Base-by-base conservation (phyloP, 441 rosid species). In the Aquilaria agallochum region DNA sequence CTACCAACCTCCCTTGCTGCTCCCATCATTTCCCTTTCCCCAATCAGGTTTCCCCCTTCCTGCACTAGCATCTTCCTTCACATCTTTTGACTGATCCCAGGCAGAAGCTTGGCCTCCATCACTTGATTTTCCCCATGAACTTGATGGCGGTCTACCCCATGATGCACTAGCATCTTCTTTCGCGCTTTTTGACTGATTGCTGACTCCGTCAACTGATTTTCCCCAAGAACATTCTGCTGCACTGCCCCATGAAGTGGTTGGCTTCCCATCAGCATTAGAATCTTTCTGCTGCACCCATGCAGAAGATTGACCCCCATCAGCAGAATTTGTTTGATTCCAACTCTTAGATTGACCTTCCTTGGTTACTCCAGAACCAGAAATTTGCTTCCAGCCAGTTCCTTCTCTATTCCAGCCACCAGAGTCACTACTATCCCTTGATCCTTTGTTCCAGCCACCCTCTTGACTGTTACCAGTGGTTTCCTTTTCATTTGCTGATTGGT, bases 1-100 rank as follows among this genome's bases (percentile, higher is more conserved):
- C 40, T 70, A 65, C 81, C 81, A 68, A 58, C 83, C 78, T 48
- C 84, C 81, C 30, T 60, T 66, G 68, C 67, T 46, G 36, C 69
- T 33, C 40, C 58, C 69, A 59, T 50, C 66, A 62, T 36, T 44
- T 9, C 45, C 69, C 11, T 63, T 57, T 64, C 69, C 79, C 50
- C 70, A 62, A 50, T 61, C 31, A n/a, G 74, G 31, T 31, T 62
- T 63, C 36, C 73, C 83, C 77, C 83, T 68, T 5, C 70, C 63
- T 34, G 53, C 56, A 49, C 50, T 64, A 11, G 70, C 3, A 20
- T 62, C 71, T 40, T 76, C 59, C 13, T 27, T 46, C 55, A 50
- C 76, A 40, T 40, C 45, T 34, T 49, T 68, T 10, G 75, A 40
- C 58, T 60, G 6, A 57, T 44, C 54, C 77, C 73, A 32, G 51